phyloP scores from a whole-genome alignment of 306 rosid species.

The Begonia fuchsioides region DNA sequence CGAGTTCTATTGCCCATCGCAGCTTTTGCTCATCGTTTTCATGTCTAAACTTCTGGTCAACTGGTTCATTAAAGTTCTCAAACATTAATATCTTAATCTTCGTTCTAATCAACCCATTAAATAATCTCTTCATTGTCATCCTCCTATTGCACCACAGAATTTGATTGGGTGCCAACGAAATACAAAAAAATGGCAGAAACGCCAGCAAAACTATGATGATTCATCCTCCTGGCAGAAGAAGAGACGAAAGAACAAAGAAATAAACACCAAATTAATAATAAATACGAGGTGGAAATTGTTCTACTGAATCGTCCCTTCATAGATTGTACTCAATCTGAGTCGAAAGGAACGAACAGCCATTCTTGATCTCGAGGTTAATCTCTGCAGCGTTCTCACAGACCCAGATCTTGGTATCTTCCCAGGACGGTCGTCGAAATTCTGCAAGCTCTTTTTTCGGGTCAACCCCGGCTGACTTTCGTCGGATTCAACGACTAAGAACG shows the following conservation, averaged over 20 bases:
- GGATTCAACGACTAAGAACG: conserved; percentile 2
- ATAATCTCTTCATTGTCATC: too few species aligned
- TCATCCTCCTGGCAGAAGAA: neutral
- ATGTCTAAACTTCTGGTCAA: too few species aligned
- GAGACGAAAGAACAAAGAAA: neutral
- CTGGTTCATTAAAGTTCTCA: too few species aligned
- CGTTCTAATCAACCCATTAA: too few species aligned
- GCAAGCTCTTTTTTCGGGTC: neutral
- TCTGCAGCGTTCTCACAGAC: conserved; percentile 21
- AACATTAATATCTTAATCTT: too few species aligned
- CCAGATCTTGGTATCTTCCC: conserved; percentile 5
- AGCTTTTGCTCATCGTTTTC: too few species aligned
- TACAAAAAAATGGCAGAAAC: too few species aligned
- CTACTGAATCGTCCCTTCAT: conserved; percentile 24
- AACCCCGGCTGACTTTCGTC: neutral
- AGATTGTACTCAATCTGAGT: conserved; percentile 23
- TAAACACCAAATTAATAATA: neutral
- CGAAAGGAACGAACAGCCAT: conserved; percentile 28
- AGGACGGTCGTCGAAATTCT: neutral
- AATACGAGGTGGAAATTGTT: too few species aligned
- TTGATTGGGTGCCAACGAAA: too few species aligned
- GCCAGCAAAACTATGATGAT: too few species aligned
- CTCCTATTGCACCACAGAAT: too few species aligned
- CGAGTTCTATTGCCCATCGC: too few species aligned
- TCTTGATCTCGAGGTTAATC: conserved; percentile 16